A percentile compares a stretch with the other conserved stretches of the same genome.
Evolutionary conservation across 176 grass and related monocot species (phyloP).

Genomic region (Eremochloa ophiuroides): DNA sequence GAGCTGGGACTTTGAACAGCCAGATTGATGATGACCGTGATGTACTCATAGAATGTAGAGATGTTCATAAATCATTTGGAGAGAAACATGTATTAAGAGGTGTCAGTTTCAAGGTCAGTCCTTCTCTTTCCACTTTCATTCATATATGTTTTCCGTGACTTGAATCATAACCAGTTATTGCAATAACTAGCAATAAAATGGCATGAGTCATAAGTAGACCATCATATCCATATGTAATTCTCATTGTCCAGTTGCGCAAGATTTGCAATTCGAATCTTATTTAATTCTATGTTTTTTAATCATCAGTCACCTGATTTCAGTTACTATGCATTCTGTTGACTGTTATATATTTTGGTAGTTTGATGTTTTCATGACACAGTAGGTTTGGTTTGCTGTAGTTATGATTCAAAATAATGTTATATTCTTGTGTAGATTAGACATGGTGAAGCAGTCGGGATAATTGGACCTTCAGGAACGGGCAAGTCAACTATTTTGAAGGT

Average conservation of each 20-base stretch:
- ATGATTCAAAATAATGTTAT: conserved; percentile 26
- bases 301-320: neutral
- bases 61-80: conserved; percentile 93
- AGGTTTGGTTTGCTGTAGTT: neutral
- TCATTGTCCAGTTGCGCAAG: neutral
- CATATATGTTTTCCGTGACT: neutral
- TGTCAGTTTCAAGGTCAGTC: conserved; percentile 82
- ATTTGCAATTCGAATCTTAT: neutral
- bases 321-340: neutral
- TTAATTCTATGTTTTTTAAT: neutral
- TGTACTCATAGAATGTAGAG: conserved; percentile 85
- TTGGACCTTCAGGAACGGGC: conserved; percentile 91
- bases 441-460: conserved; percentile 95
- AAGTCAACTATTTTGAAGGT: conserved; percentile 97
- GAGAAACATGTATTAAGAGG: conserved; percentile 84
- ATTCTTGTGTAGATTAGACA: conserved; percentile 82
- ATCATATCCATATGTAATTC: too few relatives aligned
- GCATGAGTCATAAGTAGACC: neutral
- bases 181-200: neutral
- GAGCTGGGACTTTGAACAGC: conserved; percentile 32
- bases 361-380: neutral
- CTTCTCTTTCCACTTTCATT: conserved; percentile 25
- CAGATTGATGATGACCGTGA: conserved; percentile 42
- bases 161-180: neutral
- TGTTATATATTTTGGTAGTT: neutral